A percentile compares a stretch with the other conserved stretches of the same genome.
Evolutionary conservation across 495 filamentous ascomycete genomes (phyloP).

Genomic region (Lophiostoma macrostomum): DNA sequence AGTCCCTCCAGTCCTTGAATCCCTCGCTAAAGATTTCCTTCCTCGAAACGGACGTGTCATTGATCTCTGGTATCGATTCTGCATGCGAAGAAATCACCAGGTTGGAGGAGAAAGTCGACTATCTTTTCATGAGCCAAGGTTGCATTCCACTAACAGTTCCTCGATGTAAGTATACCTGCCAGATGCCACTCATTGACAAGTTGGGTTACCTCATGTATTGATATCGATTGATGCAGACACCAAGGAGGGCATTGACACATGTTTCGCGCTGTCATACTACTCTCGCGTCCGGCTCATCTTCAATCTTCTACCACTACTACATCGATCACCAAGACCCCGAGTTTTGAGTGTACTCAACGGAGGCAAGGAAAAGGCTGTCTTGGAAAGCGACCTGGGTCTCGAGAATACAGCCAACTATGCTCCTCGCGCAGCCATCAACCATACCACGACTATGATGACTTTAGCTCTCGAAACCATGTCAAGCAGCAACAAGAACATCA

Average conservation of each 20-base stretch:
- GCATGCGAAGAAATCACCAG: neutral
- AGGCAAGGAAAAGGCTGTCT: neutral
- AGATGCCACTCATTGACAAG: too few relatives aligned
- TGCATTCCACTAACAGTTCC: neutral
- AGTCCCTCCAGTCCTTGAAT: neutral
- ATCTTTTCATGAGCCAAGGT: neutral
- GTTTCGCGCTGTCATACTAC: constrained; percentile 6
- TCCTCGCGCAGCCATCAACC: neutral
- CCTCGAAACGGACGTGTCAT: neutral
- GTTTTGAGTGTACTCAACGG: constrained; percentile 1
- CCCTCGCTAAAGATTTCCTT: neutral
- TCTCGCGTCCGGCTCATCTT: neutral
- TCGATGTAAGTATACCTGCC: neutral
- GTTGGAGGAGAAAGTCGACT: neutral
- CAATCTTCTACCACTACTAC: constrained; percentile 1
- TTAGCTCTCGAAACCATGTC: constrained; percentile 2
- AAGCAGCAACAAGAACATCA: neutral
- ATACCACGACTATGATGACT: neutral
- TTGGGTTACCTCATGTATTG: too few relatives aligned
- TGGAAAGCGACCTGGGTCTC: neutral
- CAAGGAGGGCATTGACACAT: constrained; percentile 1
- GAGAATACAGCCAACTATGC: neutral
- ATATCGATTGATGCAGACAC: neutral
- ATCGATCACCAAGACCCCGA: neutral
- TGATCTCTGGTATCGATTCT: neutral